A percentile compares a stretch with the other conserved stretches of the same genome.
Evolutionary conservation across 108 stramenopile genomes (phyloP).

Genomic region (Aurantiochytrium sp.): DNA sequence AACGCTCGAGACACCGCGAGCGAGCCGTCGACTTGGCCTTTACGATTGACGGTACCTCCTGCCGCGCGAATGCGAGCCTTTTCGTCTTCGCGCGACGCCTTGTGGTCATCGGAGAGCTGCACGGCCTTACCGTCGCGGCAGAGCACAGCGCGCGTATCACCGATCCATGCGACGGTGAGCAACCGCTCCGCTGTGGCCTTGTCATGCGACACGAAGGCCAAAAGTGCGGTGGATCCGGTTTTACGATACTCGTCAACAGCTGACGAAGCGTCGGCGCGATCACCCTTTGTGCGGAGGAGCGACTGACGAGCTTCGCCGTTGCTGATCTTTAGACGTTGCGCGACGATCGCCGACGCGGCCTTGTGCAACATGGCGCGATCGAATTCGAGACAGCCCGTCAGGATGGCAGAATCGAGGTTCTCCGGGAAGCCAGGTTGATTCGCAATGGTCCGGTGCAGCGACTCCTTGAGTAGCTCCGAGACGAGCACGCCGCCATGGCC

Average conservation of each 20-base stretch:
- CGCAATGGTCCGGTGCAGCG: neutral
- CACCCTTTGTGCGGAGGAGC: neutral
- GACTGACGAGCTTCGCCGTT: neutral
- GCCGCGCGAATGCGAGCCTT: constrained; percentile 64
- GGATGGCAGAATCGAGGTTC: neutral
- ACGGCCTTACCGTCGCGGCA: constrained; percentile 43
- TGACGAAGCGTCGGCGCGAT: neutral
- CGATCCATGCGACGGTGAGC: constrained; percentile 64
- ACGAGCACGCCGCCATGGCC: constrained; percentile 3
- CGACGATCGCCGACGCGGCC: neutral
- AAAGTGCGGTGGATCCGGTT: neutral
- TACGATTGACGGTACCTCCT: constrained; percentile 48
- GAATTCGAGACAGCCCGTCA: neutral
- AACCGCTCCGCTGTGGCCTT: neutral
- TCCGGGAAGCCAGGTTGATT: neutral
- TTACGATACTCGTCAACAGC: neutral
- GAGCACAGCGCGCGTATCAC: constrained; percentile 78
- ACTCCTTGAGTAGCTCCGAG: neutral
- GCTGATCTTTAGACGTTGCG: neutral
- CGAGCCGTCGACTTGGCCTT: constrained; percentile 88
- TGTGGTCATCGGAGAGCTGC: constrained; percentile 81
- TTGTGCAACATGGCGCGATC: constrained; percentile 1
- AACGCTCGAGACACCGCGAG: constrained; percentile 85
- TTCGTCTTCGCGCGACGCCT: constrained; percentile 68
- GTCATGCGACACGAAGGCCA: neutral